A percentile compares a stretch with the other conserved stretches of the same genome.
Conservation (phyloP, 1,139 yeast genomes). For the Nakaseomyces delphensis region DNA sequence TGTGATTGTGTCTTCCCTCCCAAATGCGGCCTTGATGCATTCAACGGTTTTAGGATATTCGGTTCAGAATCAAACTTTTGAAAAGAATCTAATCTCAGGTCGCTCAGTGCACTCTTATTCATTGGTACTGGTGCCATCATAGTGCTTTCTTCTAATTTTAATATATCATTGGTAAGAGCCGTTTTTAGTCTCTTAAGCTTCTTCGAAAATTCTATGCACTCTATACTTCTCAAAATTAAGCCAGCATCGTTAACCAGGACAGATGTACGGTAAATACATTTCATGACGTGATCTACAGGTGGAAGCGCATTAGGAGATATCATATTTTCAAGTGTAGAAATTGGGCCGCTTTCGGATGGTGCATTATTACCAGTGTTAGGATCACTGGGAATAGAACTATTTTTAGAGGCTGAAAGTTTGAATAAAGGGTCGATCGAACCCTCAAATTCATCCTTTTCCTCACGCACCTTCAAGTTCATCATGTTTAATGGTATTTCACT, state of each 20-base stretch:
- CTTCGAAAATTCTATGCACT: slow-evolving; percentile 48
- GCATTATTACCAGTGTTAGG: background rate
- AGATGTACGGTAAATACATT: slow-evolving; percentile 51
- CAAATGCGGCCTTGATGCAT: slow-evolving; percentile 2
- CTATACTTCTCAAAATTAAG: slow-evolving; percentile 51
- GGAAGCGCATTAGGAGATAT: slow-evolving; percentile 46
- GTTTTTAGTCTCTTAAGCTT: slow-evolving; percentile 35
- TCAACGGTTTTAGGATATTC: background rate
- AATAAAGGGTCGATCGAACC: slow-evolving; percentile 7
- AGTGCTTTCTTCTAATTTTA: slow-evolving; percentile 3
- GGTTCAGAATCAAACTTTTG: slow-evolving; percentile 4
- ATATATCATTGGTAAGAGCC: slow-evolving; percentile 6
- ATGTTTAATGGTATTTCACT: slow-evolving; percentile 6
- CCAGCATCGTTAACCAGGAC: slow-evolving; percentile 56
- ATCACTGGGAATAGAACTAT: background rate
- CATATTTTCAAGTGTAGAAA: slow-evolving; percentile 41
- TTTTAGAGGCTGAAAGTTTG: background rate
- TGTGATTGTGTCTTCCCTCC: slow-evolving; percentile 4
- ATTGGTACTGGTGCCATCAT: slow-evolving; percentile 5
- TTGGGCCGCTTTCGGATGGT: background rate
- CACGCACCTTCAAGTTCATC: slow-evolving; percentile 6
- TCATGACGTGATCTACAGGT: slow-evolving; percentile 49
- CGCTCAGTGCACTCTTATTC: background rate
- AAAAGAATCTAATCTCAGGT: background rate
- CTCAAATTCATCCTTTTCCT: slow-evolving; percentile 7